A percentile compares a stretch with the other conserved stretches of the same genome.
phyloP scores from a whole-genome alignment of 345 rosid genomes.

The Pugionium cornutum region DNA sequence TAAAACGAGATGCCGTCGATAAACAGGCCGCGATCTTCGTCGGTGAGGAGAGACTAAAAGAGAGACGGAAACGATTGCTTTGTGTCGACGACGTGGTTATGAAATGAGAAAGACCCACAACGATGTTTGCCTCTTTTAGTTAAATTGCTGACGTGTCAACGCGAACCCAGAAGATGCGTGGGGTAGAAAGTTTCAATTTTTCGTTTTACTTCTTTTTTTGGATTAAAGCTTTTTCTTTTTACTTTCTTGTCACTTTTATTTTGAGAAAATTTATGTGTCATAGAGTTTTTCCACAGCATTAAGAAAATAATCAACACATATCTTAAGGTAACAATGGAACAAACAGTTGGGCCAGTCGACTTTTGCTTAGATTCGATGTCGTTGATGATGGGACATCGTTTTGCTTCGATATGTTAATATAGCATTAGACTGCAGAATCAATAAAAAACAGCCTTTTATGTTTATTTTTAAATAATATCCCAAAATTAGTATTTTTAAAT shows the following conservation, averaged over 20 bases:
- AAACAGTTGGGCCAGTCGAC: no score
- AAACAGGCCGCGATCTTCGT: constrained; percentile 35
- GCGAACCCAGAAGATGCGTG: constrained; percentile 40
- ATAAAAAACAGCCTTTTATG: no score
- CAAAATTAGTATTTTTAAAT: no score
- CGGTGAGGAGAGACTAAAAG: constrained; percentile 35
- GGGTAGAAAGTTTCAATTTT: constrained; percentile 27
- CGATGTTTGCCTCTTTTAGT: constrained; percentile 1
- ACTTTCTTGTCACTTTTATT: background rate
- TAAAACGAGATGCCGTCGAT: constrained; percentile 27
- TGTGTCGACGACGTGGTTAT: constrained; percentile 36
- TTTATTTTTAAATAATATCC: no score
- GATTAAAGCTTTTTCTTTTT: background rate
- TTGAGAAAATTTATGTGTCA: background rate
- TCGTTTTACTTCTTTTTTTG: background rate
- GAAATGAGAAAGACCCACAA: constrained; percentile 18
- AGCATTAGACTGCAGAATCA: no score
- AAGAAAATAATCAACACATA: no score
- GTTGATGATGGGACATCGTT: no score
- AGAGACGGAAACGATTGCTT: background rate
- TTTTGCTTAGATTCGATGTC: no score
- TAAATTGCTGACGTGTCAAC: constrained; percentile 33
- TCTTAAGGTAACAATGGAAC: no score
- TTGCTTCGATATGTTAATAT: no score
- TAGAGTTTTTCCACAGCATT: no score